Conservation (phyloP, 1,139 yeast species). For the Kurtzmaniella quercitrusa region DNA sequence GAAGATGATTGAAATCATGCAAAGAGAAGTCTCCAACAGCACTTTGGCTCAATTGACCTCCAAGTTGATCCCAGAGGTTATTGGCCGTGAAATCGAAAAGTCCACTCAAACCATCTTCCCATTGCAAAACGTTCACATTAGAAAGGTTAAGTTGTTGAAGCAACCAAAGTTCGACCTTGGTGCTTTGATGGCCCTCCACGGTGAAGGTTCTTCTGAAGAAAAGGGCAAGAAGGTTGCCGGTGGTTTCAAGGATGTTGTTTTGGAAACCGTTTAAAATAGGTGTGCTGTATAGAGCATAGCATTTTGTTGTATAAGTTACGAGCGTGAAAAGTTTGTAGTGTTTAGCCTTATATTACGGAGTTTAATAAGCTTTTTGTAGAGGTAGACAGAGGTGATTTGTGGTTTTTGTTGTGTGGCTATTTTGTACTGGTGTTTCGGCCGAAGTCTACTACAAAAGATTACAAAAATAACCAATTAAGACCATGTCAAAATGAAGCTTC, state of each 20-base stretch:
- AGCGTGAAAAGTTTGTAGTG: conserved; percentile 1
- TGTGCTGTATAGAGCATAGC: conserved; percentile 3
- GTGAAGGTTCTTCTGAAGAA: conserved; percentile 49
- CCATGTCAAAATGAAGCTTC: too few relatives aligned
- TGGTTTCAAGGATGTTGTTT: conserved; percentile 47
- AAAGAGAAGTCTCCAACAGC: conserved; percentile 49
- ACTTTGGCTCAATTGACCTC: conserved; percentile 50
- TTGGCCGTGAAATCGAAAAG: conserved; percentile 52
- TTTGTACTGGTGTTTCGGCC: too few relatives aligned
- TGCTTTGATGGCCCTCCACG: conserved; percentile 49
- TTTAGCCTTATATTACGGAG: not conserved
- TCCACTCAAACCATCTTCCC: conserved; percentile 50
- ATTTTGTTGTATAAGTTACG: conserved; percentile 1
- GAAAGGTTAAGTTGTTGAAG: conserved; percentile 51
- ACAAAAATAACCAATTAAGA: too few relatives aligned
- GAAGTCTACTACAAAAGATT: too few relatives aligned
- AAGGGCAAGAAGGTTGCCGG: conserved; percentile 51
- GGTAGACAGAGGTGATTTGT: too few relatives aligned
- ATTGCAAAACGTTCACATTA: conserved; percentile 50
- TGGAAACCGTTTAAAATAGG: conserved; percentile 37
- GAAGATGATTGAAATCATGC: conserved; percentile 50
- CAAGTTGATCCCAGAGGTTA: conserved; percentile 50
- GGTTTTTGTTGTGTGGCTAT: too few relatives aligned
- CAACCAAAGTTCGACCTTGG: conserved; percentile 53
- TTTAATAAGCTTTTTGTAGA: too few relatives aligned